A percentile compares a stretch with the other conserved stretches of the same genome.
Conservation (phyloP, 2,329 filamentous ascomycete genomes). For the Aspergillus novoparasiticus region DNA sequence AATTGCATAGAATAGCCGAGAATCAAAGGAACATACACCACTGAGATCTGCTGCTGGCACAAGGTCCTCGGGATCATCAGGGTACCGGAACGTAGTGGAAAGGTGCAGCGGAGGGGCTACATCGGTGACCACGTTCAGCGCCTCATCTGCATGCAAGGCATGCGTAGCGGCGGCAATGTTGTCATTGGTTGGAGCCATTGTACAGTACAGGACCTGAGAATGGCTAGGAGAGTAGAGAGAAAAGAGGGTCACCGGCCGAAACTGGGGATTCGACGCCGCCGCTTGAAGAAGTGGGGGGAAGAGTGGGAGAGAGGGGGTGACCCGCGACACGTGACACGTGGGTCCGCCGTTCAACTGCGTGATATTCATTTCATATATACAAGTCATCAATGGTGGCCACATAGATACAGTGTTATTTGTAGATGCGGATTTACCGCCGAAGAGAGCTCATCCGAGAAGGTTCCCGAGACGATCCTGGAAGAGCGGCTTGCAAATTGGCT, state of each 20-base stretch:
- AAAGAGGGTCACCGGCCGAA: not conserved
- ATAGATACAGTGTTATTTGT: not conserved
- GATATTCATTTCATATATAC: constrained; percentile 7
- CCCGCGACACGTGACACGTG: constrained; percentile 9
- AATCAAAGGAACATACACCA: constrained; percentile 52
- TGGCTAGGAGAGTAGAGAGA: constrained; percentile 19
- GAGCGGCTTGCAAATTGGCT: constrained; percentile 38
- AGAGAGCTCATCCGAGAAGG: constrained; percentile 45
- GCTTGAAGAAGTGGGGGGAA: not conserved
- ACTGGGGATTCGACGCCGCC: not conserved
- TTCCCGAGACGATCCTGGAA: constrained; percentile 43
- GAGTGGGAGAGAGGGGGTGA: not conserved
- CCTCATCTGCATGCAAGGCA: constrained; percentile 81
- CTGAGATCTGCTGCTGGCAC: constrained; percentile 48
- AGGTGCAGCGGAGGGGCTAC: constrained; percentile 89
- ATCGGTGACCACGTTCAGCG: constrained; percentile 71
- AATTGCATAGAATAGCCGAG: not conserved
- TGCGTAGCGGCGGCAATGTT: constrained; percentile 61
- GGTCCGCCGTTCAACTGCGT: constrained; percentile 1
- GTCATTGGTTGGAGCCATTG: constrained; percentile 29
- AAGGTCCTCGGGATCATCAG: constrained; percentile 68
- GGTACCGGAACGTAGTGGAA: constrained; percentile 88
- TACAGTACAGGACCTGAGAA: constrained; percentile 10
- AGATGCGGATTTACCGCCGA: constrained; percentile 32
- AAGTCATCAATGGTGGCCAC: constrained; percentile 1